Evolutionary conservation across 345 rosid species (phyloP).

Genomic region (Citrus australasica): DNA sequence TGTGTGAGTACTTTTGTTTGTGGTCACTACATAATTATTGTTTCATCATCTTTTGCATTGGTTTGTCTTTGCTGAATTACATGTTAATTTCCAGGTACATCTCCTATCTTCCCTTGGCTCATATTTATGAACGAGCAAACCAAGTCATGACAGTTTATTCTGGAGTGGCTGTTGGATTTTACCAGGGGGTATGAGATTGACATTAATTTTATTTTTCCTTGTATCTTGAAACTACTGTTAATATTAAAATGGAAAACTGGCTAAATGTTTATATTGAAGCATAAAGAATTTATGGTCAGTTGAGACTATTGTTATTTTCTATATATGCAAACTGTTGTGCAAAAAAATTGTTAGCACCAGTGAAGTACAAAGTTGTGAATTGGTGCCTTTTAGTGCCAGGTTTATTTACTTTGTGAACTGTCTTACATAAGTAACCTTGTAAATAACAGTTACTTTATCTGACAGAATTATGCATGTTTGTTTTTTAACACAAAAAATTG

Average conservation of each 20-base stretch:
- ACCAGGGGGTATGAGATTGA: conserved; percentile 81
- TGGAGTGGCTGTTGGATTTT: conserved; percentile 94
- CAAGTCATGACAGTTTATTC: conserved; percentile 54
- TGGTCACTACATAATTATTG: neutral
- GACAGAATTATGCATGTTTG: neutral
- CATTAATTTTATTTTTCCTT: neutral
- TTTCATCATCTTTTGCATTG: conserved; percentile 1
- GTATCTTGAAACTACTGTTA: neutral
- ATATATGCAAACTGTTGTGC: neutral
- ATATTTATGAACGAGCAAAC: conserved; percentile 85
- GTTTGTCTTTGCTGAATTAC: conserved; percentile 17
- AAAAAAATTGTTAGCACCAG: neutral
- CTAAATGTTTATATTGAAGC: neutral
- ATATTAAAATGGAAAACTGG: conserved; percentile 7
- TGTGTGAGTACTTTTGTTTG: conserved; percentile 51
- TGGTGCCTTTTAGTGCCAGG: neutral
- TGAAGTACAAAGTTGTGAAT: neutral
- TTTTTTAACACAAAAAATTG: neutral
- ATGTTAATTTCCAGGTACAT: conserved; percentile 55
- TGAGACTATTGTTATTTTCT: neutral
- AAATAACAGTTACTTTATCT: neutral
- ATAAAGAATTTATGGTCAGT: neutral
- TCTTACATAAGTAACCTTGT: conserved; percentile 5
- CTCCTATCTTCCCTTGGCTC: conserved; percentile 96
- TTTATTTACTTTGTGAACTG: conserved; percentile 2